Conservation (phyloP, 768 basidiomycete species). For the Amanita subjunquillea region DNA sequence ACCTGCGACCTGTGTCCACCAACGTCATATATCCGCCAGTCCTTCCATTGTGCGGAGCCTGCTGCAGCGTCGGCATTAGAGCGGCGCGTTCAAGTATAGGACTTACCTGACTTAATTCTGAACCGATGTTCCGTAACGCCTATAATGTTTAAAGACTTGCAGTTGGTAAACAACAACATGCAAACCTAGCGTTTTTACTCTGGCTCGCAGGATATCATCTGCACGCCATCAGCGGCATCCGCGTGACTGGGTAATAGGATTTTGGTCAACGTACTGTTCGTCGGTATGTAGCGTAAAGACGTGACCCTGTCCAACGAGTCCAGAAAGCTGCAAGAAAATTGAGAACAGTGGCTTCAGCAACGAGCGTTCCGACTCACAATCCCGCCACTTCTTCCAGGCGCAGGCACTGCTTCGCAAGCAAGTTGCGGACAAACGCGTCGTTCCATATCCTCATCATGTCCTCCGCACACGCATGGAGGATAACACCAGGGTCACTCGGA, state of each 20-base stretch:
- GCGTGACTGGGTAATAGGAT: not conserved
- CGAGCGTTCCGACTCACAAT: slow-evolving; percentile 39
- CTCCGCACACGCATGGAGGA: slow-evolving; percentile 47
- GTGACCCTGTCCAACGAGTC: slow-evolving; percentile 58
- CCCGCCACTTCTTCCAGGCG: slow-evolving; percentile 60
- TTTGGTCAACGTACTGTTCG: slow-evolving; percentile 40
- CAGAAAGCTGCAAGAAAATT: slow-evolving; percentile 42
- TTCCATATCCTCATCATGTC: slow-evolving; percentile 62
- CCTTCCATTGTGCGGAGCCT: slow-evolving; percentile 18
- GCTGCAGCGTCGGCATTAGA: slow-evolving; percentile 1
- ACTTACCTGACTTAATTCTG: slow-evolving; percentile 38
- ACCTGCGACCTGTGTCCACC: slow-evolving; percentile 64
- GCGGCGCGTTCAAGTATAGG: not conserved
- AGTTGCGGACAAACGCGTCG: slow-evolving; percentile 38
- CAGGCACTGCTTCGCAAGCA: slow-evolving; percentile 44
- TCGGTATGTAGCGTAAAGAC: slow-evolving; percentile 48
- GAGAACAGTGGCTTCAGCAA: not conserved
- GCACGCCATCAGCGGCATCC: not conserved
- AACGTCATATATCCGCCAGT: slow-evolving; percentile 40
- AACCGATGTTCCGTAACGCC: slow-evolving; percentile 69
- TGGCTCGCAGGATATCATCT: slow-evolving; percentile 68
- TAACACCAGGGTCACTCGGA: slow-evolving; percentile 43
- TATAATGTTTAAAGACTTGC: slow-evolving; percentile 1
- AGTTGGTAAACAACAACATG: not conserved
- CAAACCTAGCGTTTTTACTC: slow-evolving; percentile 46